Base-by-base conservation (phyloP, 169 alveolate genomes). In the Plasmodium cynomolgi region DNA sequence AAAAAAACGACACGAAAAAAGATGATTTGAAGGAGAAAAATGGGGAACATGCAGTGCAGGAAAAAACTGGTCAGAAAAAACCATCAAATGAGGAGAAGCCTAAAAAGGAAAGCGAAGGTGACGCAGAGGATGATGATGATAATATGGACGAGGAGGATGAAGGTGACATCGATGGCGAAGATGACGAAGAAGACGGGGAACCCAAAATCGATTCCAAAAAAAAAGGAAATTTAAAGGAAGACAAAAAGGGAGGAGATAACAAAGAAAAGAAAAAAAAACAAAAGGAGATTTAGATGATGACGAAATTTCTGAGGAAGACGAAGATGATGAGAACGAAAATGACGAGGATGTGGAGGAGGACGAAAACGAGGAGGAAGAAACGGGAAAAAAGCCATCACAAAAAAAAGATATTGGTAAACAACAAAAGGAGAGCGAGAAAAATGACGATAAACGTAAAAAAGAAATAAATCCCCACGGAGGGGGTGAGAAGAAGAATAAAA, bases 171-270 rank as follows among this genome's bases (percentile, higher is more conserved):
- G 92, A 71, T n/a, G 92, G 79, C 15, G 92, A 71, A 17, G 74
- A 72, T 9, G 83, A 71, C 17, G 92, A 84, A 8, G 92, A 84
- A 9, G 62, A 84, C 1, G 92, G 50, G 8, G 81, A 84, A 72
- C 75, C 31, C 29, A 58, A 84, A 11, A 44, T 15, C 6, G 71
- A 73, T 20, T 29, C 75, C 33, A 44, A 84, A 39, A 72, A 34
- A 1, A 31, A 84, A 37, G 44, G 3, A 71, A 72, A 62, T n/a
- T 20, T 33, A 68, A 79, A 90, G 37, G 73, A 54, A 80, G 54
- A 47, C 9, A 54, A 90, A 58, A 68, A 80, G 29, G 34, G 77
- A 68, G 54, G 29, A 37, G 54, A 84, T 4, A 34, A 84, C 3
- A 71, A 84, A 47, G 62, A 29, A 37, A 68, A 80, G 17, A 81